Conservation (phyloP, 2,329 filamentous ascomycete genomes). For the Hypoxylon sp. region DNA sequence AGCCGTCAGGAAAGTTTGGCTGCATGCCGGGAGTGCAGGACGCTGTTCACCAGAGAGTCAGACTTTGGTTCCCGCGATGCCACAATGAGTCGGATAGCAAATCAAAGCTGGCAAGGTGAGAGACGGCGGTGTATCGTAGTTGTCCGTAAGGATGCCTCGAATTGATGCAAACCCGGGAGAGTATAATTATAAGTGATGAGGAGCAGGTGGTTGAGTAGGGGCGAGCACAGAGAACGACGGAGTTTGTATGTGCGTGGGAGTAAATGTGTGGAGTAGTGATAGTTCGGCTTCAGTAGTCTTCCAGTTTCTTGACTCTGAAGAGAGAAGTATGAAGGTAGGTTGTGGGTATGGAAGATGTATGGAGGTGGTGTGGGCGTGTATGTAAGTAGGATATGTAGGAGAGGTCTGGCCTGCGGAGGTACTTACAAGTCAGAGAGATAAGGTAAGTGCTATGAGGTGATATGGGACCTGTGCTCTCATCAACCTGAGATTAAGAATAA, state of each 20-base stretch:
- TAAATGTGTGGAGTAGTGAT: not conserved
- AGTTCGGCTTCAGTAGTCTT: not conserved
- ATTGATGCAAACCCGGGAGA: constrained; percentile 6
- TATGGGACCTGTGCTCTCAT: constrained; percentile 35
- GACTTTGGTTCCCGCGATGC: constrained; percentile 18
- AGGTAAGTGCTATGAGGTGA: constrained; percentile 22
- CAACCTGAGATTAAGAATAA: constrained; percentile 44
- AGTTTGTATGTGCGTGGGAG: constrained; percentile 21
- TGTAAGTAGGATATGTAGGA: constrained; percentile 14
- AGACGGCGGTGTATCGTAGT: constrained; percentile 18
- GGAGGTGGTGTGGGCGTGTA: constrained; percentile 8
- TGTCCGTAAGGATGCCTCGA: constrained; percentile 20
- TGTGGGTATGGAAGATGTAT: constrained; percentile 12
- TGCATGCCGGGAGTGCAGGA: constrained; percentile 45
- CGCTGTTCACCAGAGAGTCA: constrained; percentile 18
- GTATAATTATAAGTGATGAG: constrained; percentile 8
- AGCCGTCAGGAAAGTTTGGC: constrained; percentile 43
- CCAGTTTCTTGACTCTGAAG: not conserved
- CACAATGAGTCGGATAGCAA: constrained; percentile 32
- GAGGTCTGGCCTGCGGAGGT: not conserved
- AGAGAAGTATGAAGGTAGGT: constrained; percentile 21
- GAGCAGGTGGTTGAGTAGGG: constrained; percentile 2
- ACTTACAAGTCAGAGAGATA: constrained; percentile 13
- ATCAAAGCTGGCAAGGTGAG: not conserved
- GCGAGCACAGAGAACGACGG: constrained; percentile 12